Evolutionary conservation across 768 basidiomycete species (phyloP).

Genomic region (Pleurotus pulmonarius): DNA sequence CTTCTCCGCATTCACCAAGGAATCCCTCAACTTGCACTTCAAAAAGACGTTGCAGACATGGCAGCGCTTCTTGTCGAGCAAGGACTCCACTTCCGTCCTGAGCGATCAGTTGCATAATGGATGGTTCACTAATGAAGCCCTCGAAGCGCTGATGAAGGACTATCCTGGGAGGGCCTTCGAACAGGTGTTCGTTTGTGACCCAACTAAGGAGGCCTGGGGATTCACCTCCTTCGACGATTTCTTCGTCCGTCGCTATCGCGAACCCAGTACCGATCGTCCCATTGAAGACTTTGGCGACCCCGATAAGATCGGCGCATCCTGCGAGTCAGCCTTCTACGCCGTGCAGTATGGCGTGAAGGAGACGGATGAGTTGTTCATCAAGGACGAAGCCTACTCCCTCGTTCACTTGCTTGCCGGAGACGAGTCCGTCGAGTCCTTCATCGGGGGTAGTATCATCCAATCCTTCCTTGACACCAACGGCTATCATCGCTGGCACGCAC

Average conservation of each 20-base stretch:
- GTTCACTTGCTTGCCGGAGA: constrained; percentile 42
- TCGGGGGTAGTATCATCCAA: constrained; percentile 43
- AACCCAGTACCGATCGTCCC: constrained; percentile 26
- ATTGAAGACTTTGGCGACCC: constrained; percentile 19
- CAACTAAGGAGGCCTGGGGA: constrained; percentile 32
- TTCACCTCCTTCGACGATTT: constrained; percentile 41
- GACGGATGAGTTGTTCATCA: constrained; percentile 47
- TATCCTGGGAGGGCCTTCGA: constrained; percentile 23
- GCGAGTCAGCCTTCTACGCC: constrained; percentile 43
- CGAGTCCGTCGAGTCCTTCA: constrained; percentile 21
- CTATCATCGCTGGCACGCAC: constrained; percentile 56
- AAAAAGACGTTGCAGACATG: constrained; percentile 48
- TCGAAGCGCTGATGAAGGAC: background rate
- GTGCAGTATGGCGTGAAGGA: constrained; percentile 29
- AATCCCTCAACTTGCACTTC: constrained; percentile 41
- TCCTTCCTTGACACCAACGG: constrained; percentile 44
- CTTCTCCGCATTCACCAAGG: constrained; percentile 29
- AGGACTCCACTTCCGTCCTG: constrained; percentile 41
- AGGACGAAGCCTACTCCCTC: constrained; percentile 50
- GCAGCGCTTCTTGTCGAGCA: constrained; percentile 40
- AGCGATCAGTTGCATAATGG: constrained; percentile 25
- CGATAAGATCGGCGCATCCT: constrained; percentile 37
- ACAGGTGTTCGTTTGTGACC: constrained; percentile 36
- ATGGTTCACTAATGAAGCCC: constrained; percentile 37
- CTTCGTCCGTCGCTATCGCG: constrained; percentile 37